Evolutionary conservation across 148 eudicot genomes (phyloP), one percentile per base, ranked within the genome.

Genomic region (Pharnaceum exiguum): DNA sequence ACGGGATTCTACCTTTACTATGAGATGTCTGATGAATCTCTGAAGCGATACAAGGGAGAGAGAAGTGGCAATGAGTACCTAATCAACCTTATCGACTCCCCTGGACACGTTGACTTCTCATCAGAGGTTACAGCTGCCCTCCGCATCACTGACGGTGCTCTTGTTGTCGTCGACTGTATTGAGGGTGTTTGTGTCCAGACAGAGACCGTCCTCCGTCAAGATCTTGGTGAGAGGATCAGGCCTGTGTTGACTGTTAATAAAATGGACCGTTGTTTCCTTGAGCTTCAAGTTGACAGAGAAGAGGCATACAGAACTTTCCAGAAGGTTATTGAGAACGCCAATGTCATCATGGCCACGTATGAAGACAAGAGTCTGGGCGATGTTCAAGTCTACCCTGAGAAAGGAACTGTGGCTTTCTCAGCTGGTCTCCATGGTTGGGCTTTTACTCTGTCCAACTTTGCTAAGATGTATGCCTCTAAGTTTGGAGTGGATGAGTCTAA

Each of bases 351-450:
- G 94, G 94, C 94, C 44, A 86, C 94, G 15, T 86, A 86, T 38
- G 94, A 86, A 59, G 95, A 86, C 53, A 86, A 89, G 15, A 79
- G 80, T 55, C 75, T 86, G 7, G 95, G 95, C 30, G 95, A 86
- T 62, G 80, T 73, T 45, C 81, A 75, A 77, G 95, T 86, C 47
- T 86, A 86, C 50, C 95, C 95, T 22, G 95, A 86, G 78, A 86
- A 86, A 63, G 95, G 95, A 51, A 86, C 95, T 15, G 95, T 86
- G 46, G 95, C 95, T 52, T 86, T 86, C 72, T 86, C 95, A 24
- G 95, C 95, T 66, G 95, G 95, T 60, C 46, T 86, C 35, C 94
- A 86, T 16, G 94, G 94, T 3, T 86, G 94, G 94, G 94, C 94
- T 25, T 86, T 86, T 44, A 83, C 89, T 21, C 75, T 83, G 7